Evolutionary conservation across 148 eudicot species (phyloP).

Genomic region (Cornus controversa): DNA sequence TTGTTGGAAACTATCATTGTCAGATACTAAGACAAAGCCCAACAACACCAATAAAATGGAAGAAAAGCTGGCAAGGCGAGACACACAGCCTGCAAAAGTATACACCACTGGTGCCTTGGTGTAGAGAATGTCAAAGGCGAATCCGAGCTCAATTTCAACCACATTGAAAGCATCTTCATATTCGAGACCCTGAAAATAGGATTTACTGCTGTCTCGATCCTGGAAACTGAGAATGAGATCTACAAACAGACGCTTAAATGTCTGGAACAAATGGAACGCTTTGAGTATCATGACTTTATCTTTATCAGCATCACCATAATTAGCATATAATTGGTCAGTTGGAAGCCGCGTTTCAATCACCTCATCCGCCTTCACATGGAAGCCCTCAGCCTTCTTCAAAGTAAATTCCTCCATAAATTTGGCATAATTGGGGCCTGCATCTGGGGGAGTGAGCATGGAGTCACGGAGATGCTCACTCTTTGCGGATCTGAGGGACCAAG

Average conservation of each 20-base stretch:
- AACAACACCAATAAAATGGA: constrained; percentile 13
- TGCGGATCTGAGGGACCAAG: constrained; percentile 39
- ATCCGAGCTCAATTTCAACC: constrained; percentile 50
- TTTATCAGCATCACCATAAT: not conserved
- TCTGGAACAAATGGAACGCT: constrained; percentile 33
- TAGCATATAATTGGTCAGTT: not conserved
- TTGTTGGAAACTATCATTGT: constrained; percentile 8
- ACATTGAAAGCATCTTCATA: constrained; percentile 35
- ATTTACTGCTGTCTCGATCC: constrained; percentile 34
- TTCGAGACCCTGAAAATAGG: constrained; percentile 12
- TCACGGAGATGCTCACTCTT: constrained; percentile 32
- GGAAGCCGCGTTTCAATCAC: constrained; percentile 32
- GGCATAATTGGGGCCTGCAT: constrained; percentile 54
- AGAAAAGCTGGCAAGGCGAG: constrained; percentile 18
- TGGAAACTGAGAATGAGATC: constrained; percentile 54
- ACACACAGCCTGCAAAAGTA: constrained; percentile 13
- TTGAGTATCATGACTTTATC: constrained; percentile 13
- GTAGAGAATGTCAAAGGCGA: constrained; percentile 44
- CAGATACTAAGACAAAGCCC: constrained; percentile 11
- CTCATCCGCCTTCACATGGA: constrained; percentile 29
- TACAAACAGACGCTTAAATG: constrained; percentile 48
- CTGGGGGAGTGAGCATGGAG: constrained; percentile 39
- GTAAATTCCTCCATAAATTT: constrained; percentile 53
- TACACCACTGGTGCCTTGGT: constrained; percentile 42
- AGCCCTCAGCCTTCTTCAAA: constrained; percentile 44